Evolutionary conservation across 305 asterid genomes (phyloP), one percentile per base, ranked within the genome.

Genomic region (Fraxinus platypoda): DNA sequence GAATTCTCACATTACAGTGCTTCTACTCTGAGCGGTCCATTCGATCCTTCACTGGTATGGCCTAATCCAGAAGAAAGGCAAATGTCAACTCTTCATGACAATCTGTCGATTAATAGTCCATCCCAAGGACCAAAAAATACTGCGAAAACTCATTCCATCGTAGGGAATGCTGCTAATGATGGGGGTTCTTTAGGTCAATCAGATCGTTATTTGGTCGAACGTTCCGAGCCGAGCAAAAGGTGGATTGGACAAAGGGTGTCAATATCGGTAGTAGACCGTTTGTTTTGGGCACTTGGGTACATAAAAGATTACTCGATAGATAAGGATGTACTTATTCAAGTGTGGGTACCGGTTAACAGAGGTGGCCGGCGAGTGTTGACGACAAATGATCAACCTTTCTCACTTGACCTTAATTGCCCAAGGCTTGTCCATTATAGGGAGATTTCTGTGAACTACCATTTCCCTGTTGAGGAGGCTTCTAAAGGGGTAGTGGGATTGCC

Each of bases 301-400:
- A 91, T 94, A 35, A 88, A 91, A 75, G 90, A 89, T 21, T 85
- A 80, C 85, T 89, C 95, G 0, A 86, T 88, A 52, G 92, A 92
- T 31, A 89, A 87, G 75, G 87, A 87, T 46, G 85, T 88, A 17
- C 97, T 95, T 33, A 89, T 94, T 84, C 98, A 95, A 85, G 90
- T 93, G 8, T 95, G 98, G 98, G 90, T 92, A 4, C 98, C 98
- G 0, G 88, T 95, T 66, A 88, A 78, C 30, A 82, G 85, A 79
- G 94, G 84, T 73, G 95, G 97, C 57, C 88, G 81, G 78, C 89
- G 91, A n/a, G 88, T 95, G 34, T 88, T 95, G 35, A 89, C 91
- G 12, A 95, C 98, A 23, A 84, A 78, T 33, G 59, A 89, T 59
- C 98, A 93, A 49, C 97, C 97, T 13, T 92, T 90, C 85, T 83